Evolutionary conservation across 768 basidiomycete genomes (phyloP).

Genomic region (Boletus pseudopeckii): DNA sequence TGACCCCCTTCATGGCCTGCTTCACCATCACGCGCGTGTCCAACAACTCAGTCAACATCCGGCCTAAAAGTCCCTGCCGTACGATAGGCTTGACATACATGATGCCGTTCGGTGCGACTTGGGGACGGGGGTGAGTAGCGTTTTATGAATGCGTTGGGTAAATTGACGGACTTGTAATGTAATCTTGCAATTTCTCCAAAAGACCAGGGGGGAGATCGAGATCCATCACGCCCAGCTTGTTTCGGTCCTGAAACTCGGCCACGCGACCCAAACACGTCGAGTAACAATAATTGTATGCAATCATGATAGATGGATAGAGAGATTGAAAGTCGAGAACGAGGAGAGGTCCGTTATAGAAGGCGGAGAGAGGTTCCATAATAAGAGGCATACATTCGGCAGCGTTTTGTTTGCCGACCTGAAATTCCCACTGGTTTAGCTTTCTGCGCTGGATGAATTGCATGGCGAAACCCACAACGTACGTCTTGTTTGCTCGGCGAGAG

Average conservation of each 20-base stretch:
- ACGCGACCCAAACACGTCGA: constrained; percentile 94
- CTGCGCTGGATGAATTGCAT: background rate
- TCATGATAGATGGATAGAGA: constrained; percentile 96
- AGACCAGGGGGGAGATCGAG: constrained; percentile 65
- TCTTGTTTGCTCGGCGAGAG: constrained; percentile 86
- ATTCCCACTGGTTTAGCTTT: background rate
- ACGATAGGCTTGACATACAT: constrained; percentile 87
- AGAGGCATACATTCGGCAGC: constrained; percentile 95
- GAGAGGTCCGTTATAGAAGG: constrained; percentile 89
- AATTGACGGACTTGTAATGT: constrained; percentile 63
- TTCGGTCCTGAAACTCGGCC: constrained; percentile 78
- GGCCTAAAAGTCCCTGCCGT: constrained; percentile 77
- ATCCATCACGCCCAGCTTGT: constrained; percentile 85
- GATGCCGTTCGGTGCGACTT: constrained; percentile 94
- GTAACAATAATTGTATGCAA: constrained; percentile 96
- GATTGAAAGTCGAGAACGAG: constrained; percentile 96
- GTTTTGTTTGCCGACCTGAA: constrained; percentile 90
- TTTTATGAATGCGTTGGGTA: background rate
- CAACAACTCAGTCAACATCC: constrained; percentile 90
- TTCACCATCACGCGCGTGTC: constrained; percentile 99
- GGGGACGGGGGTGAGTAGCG: background rate
- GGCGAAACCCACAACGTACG: constrained; percentile 41
- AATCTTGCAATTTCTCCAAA: constrained; percentile 64
- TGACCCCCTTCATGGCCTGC: constrained; percentile 84
- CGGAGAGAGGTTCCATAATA: constrained; percentile 91